A percentile compares a stretch with the other conserved stretches of the same genome.
Conservation (phyloP, 73 alveolate species). For the Stentor roeselii region DNA sequence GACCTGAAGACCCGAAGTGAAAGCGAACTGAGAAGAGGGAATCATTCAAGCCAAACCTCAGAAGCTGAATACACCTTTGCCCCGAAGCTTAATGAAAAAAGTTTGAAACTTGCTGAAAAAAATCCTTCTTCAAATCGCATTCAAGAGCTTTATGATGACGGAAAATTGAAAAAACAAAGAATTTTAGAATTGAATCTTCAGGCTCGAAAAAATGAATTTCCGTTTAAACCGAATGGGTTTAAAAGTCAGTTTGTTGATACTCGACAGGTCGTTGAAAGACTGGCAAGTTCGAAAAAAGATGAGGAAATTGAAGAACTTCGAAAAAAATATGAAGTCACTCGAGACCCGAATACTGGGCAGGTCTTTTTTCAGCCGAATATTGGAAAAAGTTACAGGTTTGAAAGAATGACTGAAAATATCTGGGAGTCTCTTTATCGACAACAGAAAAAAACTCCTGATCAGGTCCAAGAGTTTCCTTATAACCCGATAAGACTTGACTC, state of each 20-base stretch:
- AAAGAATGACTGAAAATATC: not conserved
- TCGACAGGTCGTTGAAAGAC: conserved; percentile 7
- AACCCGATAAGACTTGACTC: not conserved
- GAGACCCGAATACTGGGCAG: conserved; percentile 20
- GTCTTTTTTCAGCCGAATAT: not conserved
- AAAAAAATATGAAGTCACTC: not conserved
- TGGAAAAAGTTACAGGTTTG: not conserved
- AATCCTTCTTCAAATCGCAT: not conserved
- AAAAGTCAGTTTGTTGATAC: not conserved
- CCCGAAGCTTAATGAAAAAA: not conserved
- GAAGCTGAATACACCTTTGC: not conserved
- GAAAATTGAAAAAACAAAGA: not conserved
- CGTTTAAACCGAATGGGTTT: not conserved
- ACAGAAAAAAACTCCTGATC: conserved; percentile 12
- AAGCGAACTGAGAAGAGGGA: not conserved
- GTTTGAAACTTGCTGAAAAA: conserved; percentile 16
- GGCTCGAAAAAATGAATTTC: not conserved
- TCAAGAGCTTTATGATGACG: not conserved
- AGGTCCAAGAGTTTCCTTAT: not conserved
- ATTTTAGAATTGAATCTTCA: not conserved
- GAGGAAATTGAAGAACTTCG: conserved; percentile 16
- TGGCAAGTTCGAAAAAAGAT: not conserved
- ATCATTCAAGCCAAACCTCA: not conserved
- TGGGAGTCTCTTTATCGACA: not conserved
- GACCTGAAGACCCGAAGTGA: not conserved